phyloP scores from a whole-genome alignment of 192 early-diverging fungal species.

The Umbelopsis isabellina region DNA sequence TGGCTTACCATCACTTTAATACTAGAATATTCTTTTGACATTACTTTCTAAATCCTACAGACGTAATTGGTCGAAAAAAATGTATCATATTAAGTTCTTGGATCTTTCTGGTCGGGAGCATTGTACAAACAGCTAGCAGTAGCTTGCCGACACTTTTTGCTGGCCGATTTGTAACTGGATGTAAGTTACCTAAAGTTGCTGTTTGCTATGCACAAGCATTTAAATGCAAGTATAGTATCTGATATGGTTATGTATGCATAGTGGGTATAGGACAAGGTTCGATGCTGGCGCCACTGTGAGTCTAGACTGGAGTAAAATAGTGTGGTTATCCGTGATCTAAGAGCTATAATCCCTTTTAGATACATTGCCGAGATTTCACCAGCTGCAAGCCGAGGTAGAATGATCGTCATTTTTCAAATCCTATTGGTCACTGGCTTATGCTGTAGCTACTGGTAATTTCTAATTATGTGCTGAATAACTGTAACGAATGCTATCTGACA shows the following conservation, averaged over 20 bases:
- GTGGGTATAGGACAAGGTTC: constrained; percentile 13
- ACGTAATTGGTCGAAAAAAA: constrained; percentile 56
- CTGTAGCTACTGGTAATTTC: not conserved
- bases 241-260: not conserved
- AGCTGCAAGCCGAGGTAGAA: not conserved
- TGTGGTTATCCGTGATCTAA: not conserved
- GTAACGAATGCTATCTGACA: not conserved
- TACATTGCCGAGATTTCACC: constrained; percentile 16
- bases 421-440: not conserved
- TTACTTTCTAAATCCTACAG: constrained; percentile 34
- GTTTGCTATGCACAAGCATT: not conserved
- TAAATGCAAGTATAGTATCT: not conserved
- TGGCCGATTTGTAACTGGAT: constrained; percentile 70
- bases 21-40: not conserved
- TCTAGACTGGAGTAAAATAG: not conserved
- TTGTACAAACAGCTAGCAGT: constrained; percentile 56
- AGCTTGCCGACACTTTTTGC: constrained; percentile 53
- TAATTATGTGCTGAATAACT: not conserved
- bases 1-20: not conserved
- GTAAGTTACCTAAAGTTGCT: constrained; percentile 3
- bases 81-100: constrained; percentile 53
- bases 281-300: constrained; percentile 2
- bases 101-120: constrained; percentile 67
- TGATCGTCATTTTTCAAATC: constrained; percentile 1
- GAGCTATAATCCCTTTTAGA: not conserved